A percentile compares a stretch with the other conserved stretches of the same genome.
phyloP scores from a whole-genome alignment of 2,329 filamentous ascomycete genomes.

The Teratosphaeria pseudoeucalypti region DNA sequence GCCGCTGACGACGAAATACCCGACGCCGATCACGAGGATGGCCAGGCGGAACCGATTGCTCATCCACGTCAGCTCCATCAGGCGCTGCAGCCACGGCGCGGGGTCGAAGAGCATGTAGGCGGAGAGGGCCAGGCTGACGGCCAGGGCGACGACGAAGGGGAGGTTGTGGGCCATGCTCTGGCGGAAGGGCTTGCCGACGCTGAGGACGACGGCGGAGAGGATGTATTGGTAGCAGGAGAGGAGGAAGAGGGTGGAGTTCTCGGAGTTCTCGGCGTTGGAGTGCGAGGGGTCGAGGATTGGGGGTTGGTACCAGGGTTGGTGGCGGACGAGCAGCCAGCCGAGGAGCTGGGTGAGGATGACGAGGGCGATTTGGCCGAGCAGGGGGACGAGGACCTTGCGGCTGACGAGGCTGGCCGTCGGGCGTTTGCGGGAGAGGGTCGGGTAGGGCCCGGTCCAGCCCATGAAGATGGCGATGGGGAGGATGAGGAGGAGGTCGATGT shows the following conservation, averaged over 20 bases:
- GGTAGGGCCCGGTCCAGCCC: slow-evolving; percentile 88
- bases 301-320: slow-evolving; percentile 77
- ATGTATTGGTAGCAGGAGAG: slow-evolving; percentile 93
- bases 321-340: slow-evolving; percentile 62
- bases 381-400: slow-evolving; percentile 77
- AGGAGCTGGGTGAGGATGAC: slow-evolving; percentile 67
- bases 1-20: slow-evolving; percentile 61
- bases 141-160: slow-evolving; percentile 73
- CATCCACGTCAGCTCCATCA: slow-evolving; percentile 83
- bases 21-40: slow-evolving; percentile 57
- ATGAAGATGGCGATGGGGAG: slow-evolving; percentile 96
- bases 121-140: slow-evolving; percentile 55
- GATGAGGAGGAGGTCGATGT: slow-evolving; percentile 87
- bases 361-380: slow-evolving; percentile 79
- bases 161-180: slow-evolving; percentile 70
- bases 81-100: slow-evolving; percentile 52
- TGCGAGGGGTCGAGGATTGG: slow-evolving; percentile 67
- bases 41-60: slow-evolving; percentile 61
- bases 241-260: slow-evolving; percentile 86
- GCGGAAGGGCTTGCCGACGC: slow-evolving; percentile 82
- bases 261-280: slow-evolving; percentile 79
- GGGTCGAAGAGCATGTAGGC: slow-evolving; percentile 74
- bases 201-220: slow-evolving; percentile 76
- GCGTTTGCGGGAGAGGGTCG: slow-evolving; percentile 66
- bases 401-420: slow-evolving; percentile 89